Conservation (phyloP, 1,284 basidiomycete species). For the Phlebopus sp. region DNA sequence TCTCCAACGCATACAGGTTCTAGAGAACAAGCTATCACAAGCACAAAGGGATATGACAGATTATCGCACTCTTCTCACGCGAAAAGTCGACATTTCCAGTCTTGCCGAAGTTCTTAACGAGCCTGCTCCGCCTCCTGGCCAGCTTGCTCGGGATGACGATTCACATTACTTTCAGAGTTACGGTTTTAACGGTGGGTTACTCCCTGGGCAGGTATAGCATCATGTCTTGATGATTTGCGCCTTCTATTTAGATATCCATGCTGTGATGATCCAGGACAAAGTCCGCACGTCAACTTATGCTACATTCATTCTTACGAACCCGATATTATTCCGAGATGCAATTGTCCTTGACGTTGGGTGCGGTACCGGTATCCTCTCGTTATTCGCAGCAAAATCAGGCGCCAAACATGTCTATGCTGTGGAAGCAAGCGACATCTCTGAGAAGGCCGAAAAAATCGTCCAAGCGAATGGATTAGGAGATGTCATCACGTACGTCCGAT, state of each 20-base stretch:
- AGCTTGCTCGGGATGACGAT: slow-evolving; percentile 70
- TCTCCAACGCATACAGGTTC: slow-evolving; percentile 43
- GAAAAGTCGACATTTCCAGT: slow-evolving; percentile 46
- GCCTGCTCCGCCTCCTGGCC: slow-evolving; percentile 31
- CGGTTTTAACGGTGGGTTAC: slow-evolving; percentile 75
- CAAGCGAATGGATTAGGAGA: slow-evolving; percentile 76
- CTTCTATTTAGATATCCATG: slow-evolving; percentile 61
- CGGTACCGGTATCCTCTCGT: slow-evolving; percentile 89
- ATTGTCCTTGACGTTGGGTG: slow-evolving; percentile 95
- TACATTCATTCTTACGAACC: slow-evolving; percentile 86
- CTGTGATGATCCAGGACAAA: slow-evolving; percentile 82
- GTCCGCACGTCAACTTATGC: slow-evolving; percentile 94
- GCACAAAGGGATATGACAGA: slow-evolving; percentile 55
- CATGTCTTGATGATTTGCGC: neutral
- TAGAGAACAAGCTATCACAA: slow-evolving; percentile 53
- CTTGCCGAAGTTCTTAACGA: slow-evolving; percentile 44
- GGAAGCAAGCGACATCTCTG: slow-evolving; percentile 86
- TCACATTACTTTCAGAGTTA: slow-evolving; percentile 95
- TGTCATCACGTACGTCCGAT: slow-evolving; percentile 63
- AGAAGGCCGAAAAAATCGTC: slow-evolving; percentile 81
- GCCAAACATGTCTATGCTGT: slow-evolving; percentile 93
- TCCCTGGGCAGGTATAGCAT: neutral
- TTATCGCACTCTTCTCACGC: slow-evolving; percentile 54
- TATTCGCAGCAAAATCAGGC: slow-evolving; percentile 90
- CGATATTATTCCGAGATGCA: slow-evolving; percentile 79